Percentiles rank a stretch among this genome's conserved stretches.
phyloP scores from a whole-genome alignment of 2,329 filamentous ascomycete genomes.

The Ophiostoma piceae region DNA sequence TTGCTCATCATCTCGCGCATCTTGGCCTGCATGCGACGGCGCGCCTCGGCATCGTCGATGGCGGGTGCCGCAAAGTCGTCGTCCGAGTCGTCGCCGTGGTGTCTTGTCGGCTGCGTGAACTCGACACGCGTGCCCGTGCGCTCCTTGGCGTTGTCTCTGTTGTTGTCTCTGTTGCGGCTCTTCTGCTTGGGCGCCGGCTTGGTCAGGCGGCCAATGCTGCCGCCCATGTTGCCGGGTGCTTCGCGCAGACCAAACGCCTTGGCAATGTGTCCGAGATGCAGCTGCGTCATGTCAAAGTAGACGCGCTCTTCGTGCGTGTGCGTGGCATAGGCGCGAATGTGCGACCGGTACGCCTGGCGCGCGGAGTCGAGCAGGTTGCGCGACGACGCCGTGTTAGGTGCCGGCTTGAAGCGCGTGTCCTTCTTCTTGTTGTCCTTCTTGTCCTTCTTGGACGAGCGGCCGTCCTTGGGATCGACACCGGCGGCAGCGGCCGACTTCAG shows the following conservation, averaged over 20 bases:
- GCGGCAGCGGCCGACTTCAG: constrained; percentile 31
- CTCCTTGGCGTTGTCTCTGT: constrained; percentile 19
- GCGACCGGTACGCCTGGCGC: constrained; percentile 80
- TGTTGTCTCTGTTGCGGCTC: constrained; percentile 15
- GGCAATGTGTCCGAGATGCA: constrained; percentile 88
- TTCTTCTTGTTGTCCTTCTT: constrained; percentile 20
- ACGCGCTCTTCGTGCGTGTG: constrained; percentile 78
- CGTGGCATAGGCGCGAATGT: constrained; percentile 91
- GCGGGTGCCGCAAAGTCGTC: constrained; percentile 32
- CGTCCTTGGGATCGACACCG: constrained; percentile 24
- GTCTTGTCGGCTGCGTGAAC: neutral
- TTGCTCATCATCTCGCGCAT: constrained; percentile 30
- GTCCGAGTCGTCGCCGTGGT: constrained; percentile 31
- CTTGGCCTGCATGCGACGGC: constrained; percentile 47
- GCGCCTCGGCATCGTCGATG: constrained; percentile 52
- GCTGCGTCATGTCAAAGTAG: constrained; percentile 84
- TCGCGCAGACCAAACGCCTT: constrained; percentile 91
- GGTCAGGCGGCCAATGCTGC: constrained; percentile 46
- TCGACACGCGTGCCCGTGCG: neutral
- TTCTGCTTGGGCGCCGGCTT: constrained; percentile 35
- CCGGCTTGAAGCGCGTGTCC: neutral
- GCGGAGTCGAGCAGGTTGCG: constrained; percentile 69
- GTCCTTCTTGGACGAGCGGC: constrained; percentile 19
- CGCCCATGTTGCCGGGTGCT: constrained; percentile 74
- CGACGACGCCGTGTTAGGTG: constrained; percentile 29